A percentile compares a stretch with the other conserved stretches of the same genome.
Evolutionary conservation across 2,329 filamentous ascomycete species (phyloP).

Genomic region (Calonectria honghensis): DNA sequence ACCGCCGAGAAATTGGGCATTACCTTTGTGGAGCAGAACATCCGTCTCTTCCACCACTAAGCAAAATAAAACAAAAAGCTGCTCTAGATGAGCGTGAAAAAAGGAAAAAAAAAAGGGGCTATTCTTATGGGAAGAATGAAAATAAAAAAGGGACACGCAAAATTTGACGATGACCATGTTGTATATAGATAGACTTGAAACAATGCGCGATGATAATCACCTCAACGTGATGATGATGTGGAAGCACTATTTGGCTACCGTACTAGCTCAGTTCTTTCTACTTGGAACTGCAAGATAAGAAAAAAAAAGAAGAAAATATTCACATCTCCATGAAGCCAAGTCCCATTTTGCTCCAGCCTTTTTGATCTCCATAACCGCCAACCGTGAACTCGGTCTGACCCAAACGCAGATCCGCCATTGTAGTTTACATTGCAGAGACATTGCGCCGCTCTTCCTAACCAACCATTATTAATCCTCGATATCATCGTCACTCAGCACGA

Average conservation of each 20-base stretch:
- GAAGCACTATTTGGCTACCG: conserved; percentile 31
- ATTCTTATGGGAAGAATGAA: conserved; percentile 6
- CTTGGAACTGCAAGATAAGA: conserved; percentile 38
- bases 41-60: conserved; percentile 96
- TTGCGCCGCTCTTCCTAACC: background rate
- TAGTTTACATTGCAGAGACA: conserved; percentile 30
- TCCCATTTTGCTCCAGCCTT: conserved; percentile 44
- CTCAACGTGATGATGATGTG: conserved; percentile 52
- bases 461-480: conserved; percentile 79
- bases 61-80: background rate
- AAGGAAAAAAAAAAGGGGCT: conserved; percentile 9
- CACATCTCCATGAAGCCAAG: conserved; percentile 27
- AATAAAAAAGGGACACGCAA: conserved; percentile 15
- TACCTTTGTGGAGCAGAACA: conserved; percentile 96
- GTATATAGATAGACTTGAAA: conserved; percentile 52
- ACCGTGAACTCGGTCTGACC: background rate
- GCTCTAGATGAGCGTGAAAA: background rate
- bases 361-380: conserved; percentile 22
- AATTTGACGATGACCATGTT: conserved; percentile 42
- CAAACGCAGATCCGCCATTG: conserved; percentile 16
- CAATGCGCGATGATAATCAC: conserved; percentile 46
- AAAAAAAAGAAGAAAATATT: conserved; percentile 26
- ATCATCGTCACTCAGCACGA: conserved; percentile 88
- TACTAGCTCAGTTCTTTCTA: conserved; percentile 31
- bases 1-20: conserved; percentile 81